Evolutionary conservation across 2,329 filamentous ascomycete genomes (phyloP).

Genomic region (Ophiostoma himal-ulmi): DNA sequence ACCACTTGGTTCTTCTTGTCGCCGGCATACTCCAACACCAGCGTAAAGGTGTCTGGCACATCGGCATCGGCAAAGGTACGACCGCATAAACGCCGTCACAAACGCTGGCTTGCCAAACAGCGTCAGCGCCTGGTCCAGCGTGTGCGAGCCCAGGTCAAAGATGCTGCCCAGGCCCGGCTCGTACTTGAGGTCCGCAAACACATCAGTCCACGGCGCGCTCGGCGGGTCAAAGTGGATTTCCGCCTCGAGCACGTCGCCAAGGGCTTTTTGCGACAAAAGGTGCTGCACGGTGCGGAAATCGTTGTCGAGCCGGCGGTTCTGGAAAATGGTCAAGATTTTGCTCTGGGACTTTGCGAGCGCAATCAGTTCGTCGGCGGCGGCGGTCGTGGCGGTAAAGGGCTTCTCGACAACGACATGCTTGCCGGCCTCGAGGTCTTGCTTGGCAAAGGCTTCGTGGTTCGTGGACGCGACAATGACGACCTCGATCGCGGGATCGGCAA

Average conservation of each 20-base stretch:
- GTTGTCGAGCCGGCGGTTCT: conserved; percentile 49
- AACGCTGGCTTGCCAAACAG: conserved; percentile 53
- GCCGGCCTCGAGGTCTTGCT: conserved; percentile 50
- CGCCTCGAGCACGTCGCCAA: conserved; percentile 59
- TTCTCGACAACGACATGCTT: conserved; percentile 64
- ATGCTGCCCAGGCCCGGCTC: conserved; percentile 36
- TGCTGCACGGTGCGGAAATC: conserved; percentile 58
- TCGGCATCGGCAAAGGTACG: conserved; percentile 38
- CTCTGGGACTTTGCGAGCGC: conserved; percentile 42
- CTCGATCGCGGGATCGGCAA: conserved; percentile 53
- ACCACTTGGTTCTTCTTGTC: conserved; percentile 43
- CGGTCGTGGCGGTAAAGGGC: conserved; percentile 55
- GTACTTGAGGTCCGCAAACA: conserved; percentile 30
- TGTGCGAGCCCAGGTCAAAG: conserved; percentile 45
- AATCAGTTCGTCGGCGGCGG: conserved; percentile 52
- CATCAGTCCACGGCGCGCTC: conserved; percentile 36
- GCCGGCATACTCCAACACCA: conserved; percentile 51
- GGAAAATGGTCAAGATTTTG: conserved; percentile 47
- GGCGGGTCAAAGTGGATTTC: conserved; percentile 60
- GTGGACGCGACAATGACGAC: conserved; percentile 58
- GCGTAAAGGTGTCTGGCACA: conserved; percentile 45
- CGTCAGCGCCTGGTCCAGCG: conserved; percentile 55
- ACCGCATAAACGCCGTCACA: conserved; percentile 52
- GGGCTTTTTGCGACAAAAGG: conserved; percentile 43
- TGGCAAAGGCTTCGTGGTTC: conserved; percentile 50